Conservation (phyloP, 176 grass and related monocot genomes). For the Sorghum bicolor region DNA sequence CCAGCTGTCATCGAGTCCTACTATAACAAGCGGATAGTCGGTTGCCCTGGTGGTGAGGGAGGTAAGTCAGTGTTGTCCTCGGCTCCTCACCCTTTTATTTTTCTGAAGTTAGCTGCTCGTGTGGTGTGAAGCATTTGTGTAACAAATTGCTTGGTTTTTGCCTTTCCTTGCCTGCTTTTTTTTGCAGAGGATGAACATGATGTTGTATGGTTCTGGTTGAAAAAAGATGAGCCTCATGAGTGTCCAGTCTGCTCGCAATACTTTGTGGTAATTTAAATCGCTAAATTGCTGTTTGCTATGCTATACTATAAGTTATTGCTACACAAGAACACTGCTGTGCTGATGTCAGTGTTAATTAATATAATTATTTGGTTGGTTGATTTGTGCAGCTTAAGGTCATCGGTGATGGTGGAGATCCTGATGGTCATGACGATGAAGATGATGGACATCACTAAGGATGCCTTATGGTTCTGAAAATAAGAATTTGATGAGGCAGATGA, state of each 20-base stretch:
- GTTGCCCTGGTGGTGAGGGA: constrained; percentile 90
- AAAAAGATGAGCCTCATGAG: constrained; percentile 91
- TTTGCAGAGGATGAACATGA: constrained; percentile 97
- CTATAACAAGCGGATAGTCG: constrained; percentile 94
- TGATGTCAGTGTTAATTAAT: background rate
- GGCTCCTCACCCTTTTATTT: constrained; percentile 19
- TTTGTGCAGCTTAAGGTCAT: constrained; percentile 86
- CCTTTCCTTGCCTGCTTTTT: constrained; percentile 1
- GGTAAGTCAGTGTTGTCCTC: constrained; percentile 51
- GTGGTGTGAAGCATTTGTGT: constrained; percentile 3
- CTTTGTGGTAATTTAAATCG: constrained; percentile 65
- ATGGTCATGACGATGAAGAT: constrained; percentile 61
- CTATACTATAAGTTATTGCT: background rate
- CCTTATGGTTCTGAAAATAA: constrained; percentile 42
- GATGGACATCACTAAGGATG: constrained; percentile 55
- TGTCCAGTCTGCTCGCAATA: constrained; percentile 95
- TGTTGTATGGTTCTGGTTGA: constrained; percentile 97
- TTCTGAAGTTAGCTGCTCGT: background rate
- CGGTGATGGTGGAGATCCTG: constrained; percentile 83
- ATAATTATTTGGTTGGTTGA: background rate
- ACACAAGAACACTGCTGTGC: background rate
- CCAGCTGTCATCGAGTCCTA: constrained; percentile 87
- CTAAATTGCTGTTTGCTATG: background rate
- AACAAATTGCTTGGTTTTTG: background rate
- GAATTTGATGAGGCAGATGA: constrained; percentile 43